Base-by-base conservation (phyloP, 495 filamentous ascomycete species). In the Achaetomiella virescens region DNA sequence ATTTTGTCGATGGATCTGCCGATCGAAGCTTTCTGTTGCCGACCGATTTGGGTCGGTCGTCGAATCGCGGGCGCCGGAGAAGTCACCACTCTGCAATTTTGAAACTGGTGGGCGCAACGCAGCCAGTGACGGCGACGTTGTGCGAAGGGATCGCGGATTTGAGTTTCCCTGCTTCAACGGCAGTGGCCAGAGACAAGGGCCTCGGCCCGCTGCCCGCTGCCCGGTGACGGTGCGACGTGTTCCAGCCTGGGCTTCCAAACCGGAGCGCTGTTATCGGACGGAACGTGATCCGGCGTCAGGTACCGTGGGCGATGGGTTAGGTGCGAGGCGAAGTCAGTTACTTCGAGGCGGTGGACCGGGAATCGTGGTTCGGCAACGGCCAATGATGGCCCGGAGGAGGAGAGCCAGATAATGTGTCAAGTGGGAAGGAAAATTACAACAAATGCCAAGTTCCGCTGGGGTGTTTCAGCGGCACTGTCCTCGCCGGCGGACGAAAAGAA, bases 181-280 rank as follows among this genome's bases (percentile, higher is more conserved):
- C 52, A 31, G 42, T 38, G 43, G 42, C 42, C 52, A 47, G 52
- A 27, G 22, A 40, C 42, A 40, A 27, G 37, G 43, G 29, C 41
- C 42, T 41, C n/a, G n/a, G n/a, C n/a, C n/a, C n/a, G n/a, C n/a
- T 14, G 41, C 41, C 42, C 29, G 41, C 42, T 29, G 41, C 38
- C 49, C 9, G 49, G 17, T 33, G 22, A 35, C 40, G n/a, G 38
- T 53, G 18, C 36, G 22, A 35, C 27, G 25, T 33, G 21, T 9
- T 38, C 20, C 20, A 40, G 33, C 29, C 10, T n/a, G 41, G 7
- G 41, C 18, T 21, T 3, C 14, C 15, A 38, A 38, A 2, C 15
- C 5, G 36, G 11, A 15, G 41, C 9, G 15, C 17, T 2, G 37
- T 17, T 10, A 40, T 42, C 20, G 37, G 48, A 40, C 36, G 48